Percentiles rank a stretch among this genome's conserved stretches.
Conservation (phyloP, 768 basidiomycete genomes). For the Infundibulicybe gibba region DNA sequence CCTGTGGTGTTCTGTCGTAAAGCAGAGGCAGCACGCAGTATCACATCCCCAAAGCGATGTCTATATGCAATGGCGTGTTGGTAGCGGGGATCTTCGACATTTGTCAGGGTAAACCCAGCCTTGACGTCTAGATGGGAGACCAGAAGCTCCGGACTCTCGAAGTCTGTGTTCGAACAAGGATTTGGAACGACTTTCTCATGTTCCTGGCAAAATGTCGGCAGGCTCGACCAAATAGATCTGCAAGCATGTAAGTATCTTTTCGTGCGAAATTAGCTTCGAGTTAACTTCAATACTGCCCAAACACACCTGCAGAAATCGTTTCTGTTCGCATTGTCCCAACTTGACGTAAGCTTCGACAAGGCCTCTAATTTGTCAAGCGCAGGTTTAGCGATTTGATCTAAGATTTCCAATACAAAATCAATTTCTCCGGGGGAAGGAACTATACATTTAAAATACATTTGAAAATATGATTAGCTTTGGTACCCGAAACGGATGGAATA, state of each 20-base stretch:
- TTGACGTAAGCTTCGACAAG: constrained; percentile 49
- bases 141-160: constrained; percentile 70
- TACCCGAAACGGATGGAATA: neutral
- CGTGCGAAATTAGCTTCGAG: neutral
- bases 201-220: constrained; percentile 66
- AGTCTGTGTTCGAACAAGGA: constrained; percentile 54
- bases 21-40: constrained; percentile 63
- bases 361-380: constrained; percentile 63
- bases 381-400: constrained; percentile 65
- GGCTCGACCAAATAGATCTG: constrained; percentile 73
- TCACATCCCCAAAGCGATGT: constrained; percentile 59
- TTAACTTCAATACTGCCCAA: neutral
- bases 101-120: constrained; percentile 71
- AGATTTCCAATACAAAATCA: constrained; percentile 72
- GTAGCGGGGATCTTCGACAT: constrained; percentile 74
- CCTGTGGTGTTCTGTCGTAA: constrained; percentile 58
- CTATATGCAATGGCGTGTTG: constrained; percentile 57
- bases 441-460: constrained; percentile 16
- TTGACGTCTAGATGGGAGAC: constrained; percentile 61
- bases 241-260: constrained; percentile 63
- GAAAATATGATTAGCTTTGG: neutral
- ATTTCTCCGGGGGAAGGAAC: constrained; percentile 72
- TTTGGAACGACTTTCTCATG: constrained; percentile 53
- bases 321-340: constrained; percentile 63
- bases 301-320: constrained; percentile 84